These are phyloP conservation scores for Lepidium sativum DNA, from an alignment of 345 rosid genomes.

Conservation along the genomic window DNA sequence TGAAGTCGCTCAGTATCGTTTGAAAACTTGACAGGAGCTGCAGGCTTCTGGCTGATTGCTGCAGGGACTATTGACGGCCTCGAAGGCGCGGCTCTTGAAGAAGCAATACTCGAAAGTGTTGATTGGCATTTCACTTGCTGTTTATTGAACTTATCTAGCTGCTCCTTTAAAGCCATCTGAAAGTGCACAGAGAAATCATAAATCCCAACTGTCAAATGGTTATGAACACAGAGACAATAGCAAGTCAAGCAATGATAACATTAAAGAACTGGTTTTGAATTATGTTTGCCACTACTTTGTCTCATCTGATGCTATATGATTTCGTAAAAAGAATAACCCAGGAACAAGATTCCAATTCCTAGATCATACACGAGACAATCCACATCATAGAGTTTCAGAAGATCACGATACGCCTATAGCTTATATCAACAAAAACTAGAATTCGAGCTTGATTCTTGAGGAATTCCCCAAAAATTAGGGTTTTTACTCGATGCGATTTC, in stretches of 20 bases:
- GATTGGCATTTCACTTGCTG: slow-evolving; percentile 71
- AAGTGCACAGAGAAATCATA: background rate
- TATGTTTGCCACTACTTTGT: no score
- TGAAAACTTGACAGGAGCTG: slow-evolving; percentile 55
- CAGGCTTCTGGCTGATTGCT: slow-evolving; percentile 29
- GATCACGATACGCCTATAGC: no score
- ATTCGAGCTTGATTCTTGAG: background rate
- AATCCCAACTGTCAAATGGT: background rate
- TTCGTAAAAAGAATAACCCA: no score
- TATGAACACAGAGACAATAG: background rate
- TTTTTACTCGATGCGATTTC: background rate
- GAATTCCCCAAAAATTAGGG: background rate
- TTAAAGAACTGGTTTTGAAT: no score
- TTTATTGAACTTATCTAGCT: slow-evolving; percentile 49
- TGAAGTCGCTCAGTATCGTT: slow-evolving; percentile 69
- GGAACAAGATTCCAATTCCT: no score
- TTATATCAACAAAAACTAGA: background rate
- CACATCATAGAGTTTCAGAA: no score
- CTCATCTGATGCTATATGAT: no score
- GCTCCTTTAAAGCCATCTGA: slow-evolving; percentile 59
- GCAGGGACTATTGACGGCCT: slow-evolving; percentile 29
- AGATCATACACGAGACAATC: no score
- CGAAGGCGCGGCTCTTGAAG: slow-evolving; percentile 28
- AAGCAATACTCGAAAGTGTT: slow-evolving; percentile 45
- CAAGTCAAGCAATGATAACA: background rate